phyloP scores from a whole-genome alignment of 768 basidiomycete genomes.

The Boletellus sp. region DNA sequence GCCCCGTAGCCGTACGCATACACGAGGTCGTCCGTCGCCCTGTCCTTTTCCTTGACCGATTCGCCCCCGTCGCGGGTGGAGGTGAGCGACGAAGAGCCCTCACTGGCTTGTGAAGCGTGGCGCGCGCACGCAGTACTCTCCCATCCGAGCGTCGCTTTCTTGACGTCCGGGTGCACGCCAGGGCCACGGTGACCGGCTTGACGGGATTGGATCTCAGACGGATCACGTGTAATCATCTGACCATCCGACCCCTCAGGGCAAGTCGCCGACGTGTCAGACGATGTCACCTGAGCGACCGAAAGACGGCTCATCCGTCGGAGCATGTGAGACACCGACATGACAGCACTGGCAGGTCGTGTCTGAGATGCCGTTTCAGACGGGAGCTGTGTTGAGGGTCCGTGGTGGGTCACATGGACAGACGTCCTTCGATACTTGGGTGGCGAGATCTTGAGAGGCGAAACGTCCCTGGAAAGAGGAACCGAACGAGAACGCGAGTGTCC shows the following conservation, averaged over 20 bases:
- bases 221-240: slow-evolving; percentile 7
- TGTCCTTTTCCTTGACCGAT: slow-evolving; percentile 9
- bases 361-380: slow-evolving; percentile 8
- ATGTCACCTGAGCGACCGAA: slow-evolving; percentile 5
- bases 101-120: slow-evolving; percentile 4
- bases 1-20: slow-evolving; percentile 30
- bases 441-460: slow-evolving; percentile 12
- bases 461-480: slow-evolving; percentile 8
- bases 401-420: slow-evolving; percentile 6
- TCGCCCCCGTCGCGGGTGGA: slow-evolving; percentile 11
- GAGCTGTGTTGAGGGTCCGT: background rate
- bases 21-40: slow-evolving; percentile 2
- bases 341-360: slow-evolving; percentile 8
- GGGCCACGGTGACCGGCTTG: slow-evolving; percentile 18
- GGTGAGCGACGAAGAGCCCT: slow-evolving; percentile 1
- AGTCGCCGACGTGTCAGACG: slow-evolving; percentile 3
- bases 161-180: slow-evolving; percentile 2
- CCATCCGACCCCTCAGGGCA: slow-evolving; percentile 4
- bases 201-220: slow-evolving; percentile 19
- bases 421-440: slow-evolving; percentile 17
- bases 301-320: slow-evolving; percentile 26
- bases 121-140: slow-evolving; percentile 9
- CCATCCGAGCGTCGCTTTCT: slow-evolving; percentile 3
- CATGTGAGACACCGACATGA: slow-evolving; percentile 8
- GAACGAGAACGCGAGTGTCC: slow-evolving; percentile 21